These are phyloP conservation scores for Botrytis galanthina DNA, from an alignment of 2,329 filamentous ascomycete species.

Conservation along the genomic window DNA sequence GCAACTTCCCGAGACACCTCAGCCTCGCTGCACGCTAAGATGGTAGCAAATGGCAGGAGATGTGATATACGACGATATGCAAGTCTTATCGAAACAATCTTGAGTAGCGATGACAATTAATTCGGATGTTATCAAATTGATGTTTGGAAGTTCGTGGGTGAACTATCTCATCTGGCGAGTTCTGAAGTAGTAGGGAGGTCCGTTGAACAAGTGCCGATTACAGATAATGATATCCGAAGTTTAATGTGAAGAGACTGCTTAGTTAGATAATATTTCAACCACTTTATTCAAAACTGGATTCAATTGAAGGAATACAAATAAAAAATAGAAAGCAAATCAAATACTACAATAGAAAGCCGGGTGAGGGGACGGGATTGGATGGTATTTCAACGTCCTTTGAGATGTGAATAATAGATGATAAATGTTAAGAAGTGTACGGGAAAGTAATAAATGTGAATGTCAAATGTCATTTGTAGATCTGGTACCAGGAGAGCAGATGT, in stretches of 20 bases:
- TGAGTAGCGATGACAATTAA: not conserved
- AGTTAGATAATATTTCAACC: not conserved
- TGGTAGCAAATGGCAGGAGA: not conserved
- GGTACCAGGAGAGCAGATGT: not conserved
- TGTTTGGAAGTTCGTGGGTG: not conserved
- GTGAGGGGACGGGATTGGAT: not conserved
- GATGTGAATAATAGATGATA: not conserved
- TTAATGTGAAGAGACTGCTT: not conserved
- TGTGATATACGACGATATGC: not conserved
- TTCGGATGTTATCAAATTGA: not conserved
- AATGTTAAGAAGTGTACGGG: not conserved
- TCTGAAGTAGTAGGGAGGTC: not conserved
- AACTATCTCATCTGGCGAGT: not conserved
- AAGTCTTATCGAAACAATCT: constrained; percentile 7
- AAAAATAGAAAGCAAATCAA: not conserved
- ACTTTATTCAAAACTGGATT: not conserved
- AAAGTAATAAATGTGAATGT: constrained; percentile 5
- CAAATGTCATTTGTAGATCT: constrained; percentile 3
- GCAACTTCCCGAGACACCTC: constrained; percentile 35
- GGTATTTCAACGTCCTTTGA: not conserved
- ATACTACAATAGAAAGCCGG: not conserved
- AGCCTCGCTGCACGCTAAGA: constrained; percentile 30
- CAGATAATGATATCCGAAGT: constrained; percentile 3
- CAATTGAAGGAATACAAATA: not conserved
- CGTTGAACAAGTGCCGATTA: not conserved